A percentile compares a stretch with the other conserved stretches of the same genome.
Conservation (phyloP, 805 yeast genomes). For the Kodamaea laetipori region DNA sequence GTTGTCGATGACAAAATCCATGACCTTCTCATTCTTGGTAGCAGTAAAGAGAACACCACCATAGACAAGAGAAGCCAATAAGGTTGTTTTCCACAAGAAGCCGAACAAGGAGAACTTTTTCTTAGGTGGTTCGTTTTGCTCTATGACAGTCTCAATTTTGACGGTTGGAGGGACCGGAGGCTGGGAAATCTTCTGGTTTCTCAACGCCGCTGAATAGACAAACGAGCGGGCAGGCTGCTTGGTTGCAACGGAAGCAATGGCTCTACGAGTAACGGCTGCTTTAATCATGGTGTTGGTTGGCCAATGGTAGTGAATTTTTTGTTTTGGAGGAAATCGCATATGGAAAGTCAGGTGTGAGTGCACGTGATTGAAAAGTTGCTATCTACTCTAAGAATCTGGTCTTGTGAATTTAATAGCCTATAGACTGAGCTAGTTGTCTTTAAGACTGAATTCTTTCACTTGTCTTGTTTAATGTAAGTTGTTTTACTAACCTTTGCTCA, state of each 20-base stretch:
- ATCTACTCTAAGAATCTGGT: too few species aligned
- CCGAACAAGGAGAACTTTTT: constrained; percentile 35
- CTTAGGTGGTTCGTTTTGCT: constrained; percentile 11
- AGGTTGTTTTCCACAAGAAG: constrained; percentile 32
- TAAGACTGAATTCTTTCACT: too few species aligned
- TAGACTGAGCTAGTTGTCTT: too few species aligned
- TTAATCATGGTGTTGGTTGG: constrained; percentile 12
- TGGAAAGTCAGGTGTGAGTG: not conserved
- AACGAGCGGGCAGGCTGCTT: constrained; percentile 2
- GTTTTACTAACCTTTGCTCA: too few species aligned
- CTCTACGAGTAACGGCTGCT: constrained; percentile 12
- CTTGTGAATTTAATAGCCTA: too few species aligned
- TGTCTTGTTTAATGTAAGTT: too few species aligned
- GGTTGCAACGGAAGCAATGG: not conserved
- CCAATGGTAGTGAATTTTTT: constrained; percentile 7
- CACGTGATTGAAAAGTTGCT: not conserved
- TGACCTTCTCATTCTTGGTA: constrained; percentile 44
- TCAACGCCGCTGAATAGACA: constrained; percentile 1
- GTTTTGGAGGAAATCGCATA: not conserved
- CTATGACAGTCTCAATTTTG: constrained; percentile 10
- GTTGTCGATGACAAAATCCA: constrained; percentile 47
- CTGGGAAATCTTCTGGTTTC: constrained; percentile 2
- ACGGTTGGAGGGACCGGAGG: constrained; percentile 13
- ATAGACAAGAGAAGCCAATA: constrained; percentile 32
- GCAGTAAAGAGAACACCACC: constrained; percentile 44